Evolutionary conservation across 2,329 filamentous ascomycete genomes (phyloP), one percentile per base, ranked within the genome.

Genomic region (Furcasterigmium sp.): DNA sequence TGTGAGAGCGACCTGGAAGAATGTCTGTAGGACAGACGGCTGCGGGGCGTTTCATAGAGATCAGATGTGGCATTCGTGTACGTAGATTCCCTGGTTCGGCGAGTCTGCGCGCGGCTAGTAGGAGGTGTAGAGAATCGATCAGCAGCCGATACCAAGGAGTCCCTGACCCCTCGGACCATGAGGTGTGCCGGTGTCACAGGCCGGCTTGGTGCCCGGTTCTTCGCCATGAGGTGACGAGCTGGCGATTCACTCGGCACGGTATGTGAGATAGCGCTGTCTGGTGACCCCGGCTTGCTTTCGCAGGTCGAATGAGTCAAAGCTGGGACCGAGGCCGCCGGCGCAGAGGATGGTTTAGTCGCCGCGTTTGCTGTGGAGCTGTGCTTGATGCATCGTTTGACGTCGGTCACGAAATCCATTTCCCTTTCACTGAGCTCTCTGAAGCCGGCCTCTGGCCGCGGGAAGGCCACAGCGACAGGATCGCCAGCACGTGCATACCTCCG

Each of bases 151-250:
- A 39, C 20, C 21, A 39, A 11, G 2, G 43, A 41, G 17, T 48
- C 43, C 21, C 40, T 37, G 10, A 23, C 21, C 11, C 35, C 25
- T 14, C 28, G 29, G 14, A 6, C 30, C 2, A 28, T n/a, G 20
- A 30, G 30, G 18, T 39, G 35, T 17, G 43, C 43, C 8, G 46
- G 48, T 8, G 48, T 50, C 14, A 46, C 43, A 11, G 48, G 46
- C 13, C 46, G 39, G 19, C 14, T 19, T 10, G 15, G 26, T 8
- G n/a, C 6, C 7, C n/a, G 21, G n/a, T 11, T 8, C 37, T 43
- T 14, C 30, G 15, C 8, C 34, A 30, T 17, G 13, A 8, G 17
- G 23, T 26, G 7, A 11, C 23, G 7, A 14, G 14, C 30, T n/a
- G 30, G 30, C 8, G 13, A n/a, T 34, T 34, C 30, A n/a, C 14